phyloP scores from a whole-genome alignment of 1,284 basidiomycete species.

The Vanrija sp. region DNA sequence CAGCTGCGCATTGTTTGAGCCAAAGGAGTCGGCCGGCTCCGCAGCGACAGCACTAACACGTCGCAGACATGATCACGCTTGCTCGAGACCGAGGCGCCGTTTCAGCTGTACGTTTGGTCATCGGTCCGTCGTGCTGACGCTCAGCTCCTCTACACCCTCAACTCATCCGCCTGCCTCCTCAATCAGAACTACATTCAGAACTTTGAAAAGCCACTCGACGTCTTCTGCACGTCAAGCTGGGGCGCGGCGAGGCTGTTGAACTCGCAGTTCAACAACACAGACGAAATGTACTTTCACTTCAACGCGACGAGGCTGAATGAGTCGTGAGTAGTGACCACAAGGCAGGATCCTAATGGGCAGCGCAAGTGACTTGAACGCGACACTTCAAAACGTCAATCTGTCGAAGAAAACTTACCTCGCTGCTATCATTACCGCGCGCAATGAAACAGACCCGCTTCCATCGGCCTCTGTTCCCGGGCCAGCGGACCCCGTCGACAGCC shows the following conservation, averaged over 20 bases:
- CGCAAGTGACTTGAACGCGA: conserved; percentile 52
- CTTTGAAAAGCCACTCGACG: conserved; percentile 71
- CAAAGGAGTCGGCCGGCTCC: background rate
- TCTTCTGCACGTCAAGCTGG: conserved; percentile 55
- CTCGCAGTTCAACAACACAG: conserved; percentile 59
- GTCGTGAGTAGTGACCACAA: conserved; percentile 48
- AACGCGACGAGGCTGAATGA: conserved; percentile 51
- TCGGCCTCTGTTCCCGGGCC: conserved; percentile 21
- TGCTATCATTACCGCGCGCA: conserved; percentile 63
- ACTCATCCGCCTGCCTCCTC: conserved; percentile 67
- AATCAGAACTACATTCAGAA: conserved; percentile 63
- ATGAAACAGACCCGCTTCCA: conserved; percentile 54
- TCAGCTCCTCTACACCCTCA: conserved; percentile 70
- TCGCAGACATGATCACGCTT: conserved; percentile 69
- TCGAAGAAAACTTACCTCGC: conserved; percentile 59
- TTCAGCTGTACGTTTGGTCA: conserved; percentile 58
- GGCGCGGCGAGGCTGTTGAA: conserved; percentile 56
- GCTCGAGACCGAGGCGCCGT: conserved; percentile 71
- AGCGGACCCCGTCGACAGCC: conserved; percentile 9
- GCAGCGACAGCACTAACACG: background rate
- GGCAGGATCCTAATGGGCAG: conserved; percentile 19
- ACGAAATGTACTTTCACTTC: conserved; percentile 54
- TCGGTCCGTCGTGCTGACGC: conserved; percentile 2
- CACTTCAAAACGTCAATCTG: conserved; percentile 49
- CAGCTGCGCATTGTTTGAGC: too few relatives aligned